Evolutionary conservation across 805 yeast species (phyloP).

Genomic region (Saccharomycopsis guyanensis): DNA sequence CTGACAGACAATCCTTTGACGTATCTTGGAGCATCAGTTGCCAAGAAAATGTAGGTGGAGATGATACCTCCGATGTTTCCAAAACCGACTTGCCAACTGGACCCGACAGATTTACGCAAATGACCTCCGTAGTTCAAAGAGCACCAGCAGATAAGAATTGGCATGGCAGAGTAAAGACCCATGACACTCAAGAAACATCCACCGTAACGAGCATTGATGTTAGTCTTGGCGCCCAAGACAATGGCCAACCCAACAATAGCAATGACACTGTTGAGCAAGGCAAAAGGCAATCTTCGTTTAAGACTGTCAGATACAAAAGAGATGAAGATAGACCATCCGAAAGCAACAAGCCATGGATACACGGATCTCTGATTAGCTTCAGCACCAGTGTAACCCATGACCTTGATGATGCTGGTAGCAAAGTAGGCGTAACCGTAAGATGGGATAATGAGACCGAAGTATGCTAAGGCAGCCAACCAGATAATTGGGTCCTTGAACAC

Average conservation of each 20-base stretch:
- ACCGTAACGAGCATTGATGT: slow-evolving; percentile 43
- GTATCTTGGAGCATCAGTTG: slow-evolving; percentile 50
- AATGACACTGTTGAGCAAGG: slow-evolving; percentile 28
- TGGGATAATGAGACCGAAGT: slow-evolving; percentile 61
- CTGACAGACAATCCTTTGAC: slow-evolving; percentile 45
- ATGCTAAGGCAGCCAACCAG: slow-evolving; percentile 50
- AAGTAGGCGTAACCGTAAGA: slow-evolving; percentile 71
- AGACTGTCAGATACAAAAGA: slow-evolving; percentile 56
- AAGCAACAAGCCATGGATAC: slow-evolving; percentile 78
- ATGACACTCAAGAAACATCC: slow-evolving; percentile 54
- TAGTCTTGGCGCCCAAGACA: slow-evolving; percentile 38
- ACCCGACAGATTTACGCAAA: slow-evolving; percentile 47
- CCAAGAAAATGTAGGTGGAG: slow-evolving; percentile 48
- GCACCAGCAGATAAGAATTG: slow-evolving; percentile 61
- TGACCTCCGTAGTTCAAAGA: slow-evolving; percentile 51
- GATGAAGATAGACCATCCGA: slow-evolving; percentile 52
- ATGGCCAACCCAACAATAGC: slow-evolving; percentile 50
- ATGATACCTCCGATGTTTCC: slow-evolving; percentile 71
- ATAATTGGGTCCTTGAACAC: slow-evolving; percentile 56
- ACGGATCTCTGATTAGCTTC: slow-evolving; percentile 75
- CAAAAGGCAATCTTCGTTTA: slow-evolving; percentile 39
- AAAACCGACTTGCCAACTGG: slow-evolving; percentile 60
- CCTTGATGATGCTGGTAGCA: slow-evolving; percentile 56
- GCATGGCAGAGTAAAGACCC: slow-evolving; percentile 64
- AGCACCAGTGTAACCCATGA: slow-evolving; percentile 59